phyloP scores from a whole-genome alignment of 805 yeast species.

The Blastobotrys terrestris region DNA sequence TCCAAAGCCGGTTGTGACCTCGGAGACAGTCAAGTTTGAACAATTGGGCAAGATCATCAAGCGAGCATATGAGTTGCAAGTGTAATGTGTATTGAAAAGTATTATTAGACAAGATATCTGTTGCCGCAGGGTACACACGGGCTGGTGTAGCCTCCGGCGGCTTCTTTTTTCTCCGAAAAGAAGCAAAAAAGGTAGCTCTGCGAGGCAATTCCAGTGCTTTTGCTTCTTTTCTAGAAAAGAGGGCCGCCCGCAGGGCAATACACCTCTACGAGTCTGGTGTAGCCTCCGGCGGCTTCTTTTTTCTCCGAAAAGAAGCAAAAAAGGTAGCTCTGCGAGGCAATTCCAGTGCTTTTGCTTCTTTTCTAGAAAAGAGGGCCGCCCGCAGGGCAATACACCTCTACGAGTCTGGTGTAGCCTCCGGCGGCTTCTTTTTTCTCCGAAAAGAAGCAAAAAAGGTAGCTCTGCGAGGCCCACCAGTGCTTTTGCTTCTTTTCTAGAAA shows the following conservation, averaged over 20 bases:
- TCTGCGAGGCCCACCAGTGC: background rate
- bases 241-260: too few species aligned
- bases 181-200: background rate
- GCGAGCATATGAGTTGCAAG: constrained; percentile 26
- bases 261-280: too few species aligned
- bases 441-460: background rate
- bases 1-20: constrained; percentile 25
- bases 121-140: too few species aligned
- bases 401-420: too few species aligned
- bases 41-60: constrained; percentile 28
- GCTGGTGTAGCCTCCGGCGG: background rate
- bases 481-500: background rate
- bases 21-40: constrained; percentile 25
- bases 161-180: background rate
- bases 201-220: background rate
- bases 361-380: too few species aligned
- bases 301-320: too few species aligned
- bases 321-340: too few species aligned
- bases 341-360: too few species aligned
- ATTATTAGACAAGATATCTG: too few species aligned
- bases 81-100: background rate
- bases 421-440: background rate
- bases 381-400: too few species aligned
- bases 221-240: background rate
- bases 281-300: too few species aligned